Evolutionary conservation across 2,329 filamentous ascomycete genomes (phyloP), one percentile per base, ranked within the genome.

Genomic region (Trichoderma simmonsii): DNA sequence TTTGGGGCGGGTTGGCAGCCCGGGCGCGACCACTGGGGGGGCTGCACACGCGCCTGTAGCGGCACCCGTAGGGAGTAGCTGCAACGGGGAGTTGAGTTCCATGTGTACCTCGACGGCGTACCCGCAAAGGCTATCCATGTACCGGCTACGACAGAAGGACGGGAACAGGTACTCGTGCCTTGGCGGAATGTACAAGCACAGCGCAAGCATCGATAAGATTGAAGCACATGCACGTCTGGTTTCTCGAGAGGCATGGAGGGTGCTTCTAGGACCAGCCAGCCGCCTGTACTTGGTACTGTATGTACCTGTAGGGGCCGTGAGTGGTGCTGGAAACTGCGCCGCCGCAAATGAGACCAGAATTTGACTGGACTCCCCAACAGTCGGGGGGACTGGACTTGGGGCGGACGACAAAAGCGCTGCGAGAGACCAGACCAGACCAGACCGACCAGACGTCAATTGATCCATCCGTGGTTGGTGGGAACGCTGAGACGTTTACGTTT

Each of bases 321-420:
- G 57, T 60, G 57, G 66, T 70, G 66, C 66, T 70, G 57, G 57
- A 70, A 70, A 61, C 57, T 70, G 66, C 66, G 66, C 66, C 43
- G 66, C 66, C 26, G 57, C 57, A 70, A 62, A 54, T 61, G 66
- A 70, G 65, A 51, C 43, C 6, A 39, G 36, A 39, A 39, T 3
- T 48, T 18, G 43, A 48, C n/a, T 12, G 51, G 51, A 36, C 51
- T 59, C 64, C 64, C 24, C 57, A 60, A 59, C 56, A 32, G 56
- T 21, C 28, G 56, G 56, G 28, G 56, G 43, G 43, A 48, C 15
- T 39, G 14, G 36, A 36, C n/a, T n/a, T 43, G 14, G 39, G 39
- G 43, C 43, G 43, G 43, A 2, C 8, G 18, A 48, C 8, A 36
- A 36, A 61, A 36, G 30, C 32, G 6, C 39, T 48, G 43, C 26